Conservation (phyloP, 768 basidiomycete species). For the Boletus tomentosulus region DNA sequence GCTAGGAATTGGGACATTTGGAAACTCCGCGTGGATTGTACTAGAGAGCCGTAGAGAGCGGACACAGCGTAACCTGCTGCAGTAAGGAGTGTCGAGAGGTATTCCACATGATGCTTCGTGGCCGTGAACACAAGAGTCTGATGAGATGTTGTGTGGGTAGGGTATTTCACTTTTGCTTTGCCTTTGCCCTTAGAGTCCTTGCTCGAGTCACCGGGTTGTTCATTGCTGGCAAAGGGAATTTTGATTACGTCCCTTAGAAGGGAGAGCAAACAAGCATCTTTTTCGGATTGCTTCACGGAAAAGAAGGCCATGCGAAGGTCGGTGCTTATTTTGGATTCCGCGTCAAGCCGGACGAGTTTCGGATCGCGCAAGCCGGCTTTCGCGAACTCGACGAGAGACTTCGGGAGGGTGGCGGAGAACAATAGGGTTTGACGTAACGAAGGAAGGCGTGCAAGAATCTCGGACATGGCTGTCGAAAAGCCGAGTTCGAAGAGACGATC, state of each 20-base stretch:
- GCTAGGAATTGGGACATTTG: slow-evolving; percentile 91
- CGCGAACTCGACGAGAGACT: slow-evolving; percentile 96
- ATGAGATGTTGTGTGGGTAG: slow-evolving; percentile 62
- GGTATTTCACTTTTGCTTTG: slow-evolving; percentile 46
- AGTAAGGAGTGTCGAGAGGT: slow-evolving; percentile 71
- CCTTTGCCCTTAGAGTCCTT: slow-evolving; percentile 45
- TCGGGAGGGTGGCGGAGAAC: slow-evolving; percentile 95
- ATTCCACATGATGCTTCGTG: slow-evolving; percentile 99
- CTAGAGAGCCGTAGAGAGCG: slow-evolving; percentile 93
- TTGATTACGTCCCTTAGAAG: slow-evolving; percentile 85
- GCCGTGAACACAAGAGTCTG: slow-evolving; percentile 95
- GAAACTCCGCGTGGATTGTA: slow-evolving; percentile 81
- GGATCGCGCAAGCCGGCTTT: slow-evolving; percentile 93
- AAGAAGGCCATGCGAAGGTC: slow-evolving; percentile 96
- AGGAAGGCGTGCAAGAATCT: slow-evolving; percentile 88
- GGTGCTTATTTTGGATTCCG: slow-evolving; percentile 91
- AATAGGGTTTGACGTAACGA: slow-evolving; percentile 84
- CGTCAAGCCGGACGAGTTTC: slow-evolving; percentile 92
- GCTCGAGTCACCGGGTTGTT: slow-evolving; percentile 18
- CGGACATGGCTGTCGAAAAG: slow-evolving; percentile 86
- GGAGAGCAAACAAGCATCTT: slow-evolving; percentile 84
- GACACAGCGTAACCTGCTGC: slow-evolving; percentile 86
- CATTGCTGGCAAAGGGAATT: slow-evolving; percentile 55
- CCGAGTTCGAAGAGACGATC: slow-evolving; percentile 99
- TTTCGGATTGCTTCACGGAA: slow-evolving; percentile 86